Evolutionary conservation across 768 basidiomycete species (phyloP), one percentile per base, ranked within the genome.

Genomic region (Calvatia gigantea): DNA sequence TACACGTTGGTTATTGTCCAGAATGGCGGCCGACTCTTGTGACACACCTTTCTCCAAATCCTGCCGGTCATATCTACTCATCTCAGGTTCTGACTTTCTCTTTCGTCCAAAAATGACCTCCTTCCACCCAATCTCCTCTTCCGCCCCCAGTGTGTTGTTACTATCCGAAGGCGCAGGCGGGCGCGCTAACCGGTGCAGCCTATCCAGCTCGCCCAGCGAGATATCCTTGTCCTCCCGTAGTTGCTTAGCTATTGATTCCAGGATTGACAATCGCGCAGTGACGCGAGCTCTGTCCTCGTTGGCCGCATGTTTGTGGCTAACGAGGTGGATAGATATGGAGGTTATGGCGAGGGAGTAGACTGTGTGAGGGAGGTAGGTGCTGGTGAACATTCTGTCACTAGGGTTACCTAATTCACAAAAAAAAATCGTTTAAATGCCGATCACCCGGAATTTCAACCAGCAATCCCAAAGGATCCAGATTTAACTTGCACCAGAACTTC

Each of bases 271-370:
- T 55, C 80, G 85, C 4, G 87, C 85, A 49, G 76, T 67, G 39
- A 78, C 64, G 23, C 79, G 79, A 14, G 81, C 73, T 39, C 77
- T 77, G 55, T 87, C 82, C 39, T 82, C 82, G 43, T 75, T 77
- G 32, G 75, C 71, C 0, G 63, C 61, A 46, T 74, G 79, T 57
- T 82, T 76, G 50, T 81, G 76, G 63, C 70, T 75, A 35, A 88
- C 75, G 25, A 87, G 72, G 68, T 90, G 86, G 54, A 87, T 82
- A 27, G 86, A 82, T 57, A 88, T 66, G 21, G 87, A 87, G 44
- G 80, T 82, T 61, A 87, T 73, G 7, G 84, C 85, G 43, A 84
- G 70, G 29, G 85, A 81, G 67, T 82, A 89, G 59, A 88, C 50
- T 51, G 85, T 71, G 61, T 89, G 86, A 27, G 83, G 85, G 55